Evolutionary conservation across 1,284 basidiomycete species (phyloP).

Genomic region (Phlebopus sp.): DNA sequence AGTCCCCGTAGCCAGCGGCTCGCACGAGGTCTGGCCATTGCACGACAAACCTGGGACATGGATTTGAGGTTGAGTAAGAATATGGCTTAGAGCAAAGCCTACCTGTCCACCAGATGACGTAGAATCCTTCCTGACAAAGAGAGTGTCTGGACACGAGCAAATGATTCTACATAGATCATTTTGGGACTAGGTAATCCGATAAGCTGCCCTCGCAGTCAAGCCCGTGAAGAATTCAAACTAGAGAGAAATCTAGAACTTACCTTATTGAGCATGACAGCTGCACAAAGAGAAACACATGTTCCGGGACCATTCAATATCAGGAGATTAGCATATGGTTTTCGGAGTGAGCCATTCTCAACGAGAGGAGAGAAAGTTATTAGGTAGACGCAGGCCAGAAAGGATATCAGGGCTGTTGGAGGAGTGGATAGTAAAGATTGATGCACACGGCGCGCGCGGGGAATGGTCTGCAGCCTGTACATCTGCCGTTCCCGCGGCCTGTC

Average conservation of each 20-base stretch:
- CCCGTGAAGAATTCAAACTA: not conserved
- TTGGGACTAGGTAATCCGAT: conserved; percentile 71
- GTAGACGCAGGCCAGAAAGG: conserved; percentile 58
- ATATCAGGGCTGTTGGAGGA: conserved; percentile 58
- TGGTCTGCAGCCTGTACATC: conserved; percentile 53
- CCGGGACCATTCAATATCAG: conserved; percentile 94
- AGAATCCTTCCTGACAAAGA: conserved; percentile 87
- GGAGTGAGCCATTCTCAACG: conserved; percentile 22
- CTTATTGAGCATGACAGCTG: conserved; percentile 70
- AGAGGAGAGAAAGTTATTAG: conserved; percentile 53
- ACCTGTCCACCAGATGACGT: conserved; percentile 79
- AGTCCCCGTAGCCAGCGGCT: conserved; percentile 44
- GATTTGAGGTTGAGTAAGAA: conserved; percentile 2
- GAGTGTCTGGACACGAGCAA: conserved; percentile 82
- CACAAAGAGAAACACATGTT: conserved; percentile 83
- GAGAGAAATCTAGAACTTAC: conserved; percentile 46
- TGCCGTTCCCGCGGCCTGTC: conserved; percentile 5
- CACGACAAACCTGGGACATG: conserved; percentile 65
- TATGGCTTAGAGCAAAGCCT: conserved; percentile 23
- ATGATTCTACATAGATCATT: conserved; percentile 92
- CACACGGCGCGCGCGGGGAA: conserved; percentile 85
- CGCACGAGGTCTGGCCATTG: conserved; percentile 75
- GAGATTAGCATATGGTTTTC: conserved; percentile 63
- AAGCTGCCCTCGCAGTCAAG: conserved; percentile 49
- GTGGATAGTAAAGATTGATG: conserved; percentile 76